These are phyloP conservation scores for Chlorella sp. DNA, from an alignment of 139 green algal genomes.

Conservation along the genomic window DNA sequence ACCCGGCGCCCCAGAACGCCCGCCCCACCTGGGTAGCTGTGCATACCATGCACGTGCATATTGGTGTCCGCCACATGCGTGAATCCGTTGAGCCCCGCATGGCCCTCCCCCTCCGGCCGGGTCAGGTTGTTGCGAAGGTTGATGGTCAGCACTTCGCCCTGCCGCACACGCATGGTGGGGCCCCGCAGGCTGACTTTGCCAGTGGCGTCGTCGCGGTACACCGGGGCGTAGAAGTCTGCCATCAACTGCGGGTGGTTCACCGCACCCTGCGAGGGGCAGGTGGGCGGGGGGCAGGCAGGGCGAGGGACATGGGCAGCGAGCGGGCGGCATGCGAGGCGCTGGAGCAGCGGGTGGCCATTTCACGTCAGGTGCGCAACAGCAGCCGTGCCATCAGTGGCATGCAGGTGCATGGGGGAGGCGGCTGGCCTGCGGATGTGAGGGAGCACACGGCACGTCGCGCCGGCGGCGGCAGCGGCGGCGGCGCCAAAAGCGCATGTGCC, in stretches of 20 bases:
- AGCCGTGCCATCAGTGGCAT: too few species aligned
- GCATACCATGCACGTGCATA: neutral
- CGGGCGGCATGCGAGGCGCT: too few species aligned
- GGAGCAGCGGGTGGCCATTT: too few species aligned
- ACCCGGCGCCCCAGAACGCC: neutral
- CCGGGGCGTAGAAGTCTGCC: neutral
- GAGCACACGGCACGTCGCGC: too few species aligned
- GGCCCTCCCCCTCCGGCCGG: neutral
- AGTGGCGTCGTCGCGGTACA: neutral
- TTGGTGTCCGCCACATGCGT: neutral
- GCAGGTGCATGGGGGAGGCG: too few species aligned
- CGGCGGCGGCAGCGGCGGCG: too few species aligned
- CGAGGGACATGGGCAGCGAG: too few species aligned
- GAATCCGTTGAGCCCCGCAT: neutral
- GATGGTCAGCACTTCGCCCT: neutral
- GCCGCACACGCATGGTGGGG: neutral
- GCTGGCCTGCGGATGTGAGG: too few species aligned
- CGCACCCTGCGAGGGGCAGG: neutral
- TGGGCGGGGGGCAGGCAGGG: too few species aligned
- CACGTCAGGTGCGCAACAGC: too few species aligned
- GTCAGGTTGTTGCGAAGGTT: slow-evolving; percentile 13
- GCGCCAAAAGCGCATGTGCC: too few species aligned
- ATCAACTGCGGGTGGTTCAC: neutral
- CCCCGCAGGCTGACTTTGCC: neutral
- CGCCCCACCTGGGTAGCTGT: neutral